Conservation (phyloP, 164 flowering plant species). For the Amborella trichopoda region DNA sequence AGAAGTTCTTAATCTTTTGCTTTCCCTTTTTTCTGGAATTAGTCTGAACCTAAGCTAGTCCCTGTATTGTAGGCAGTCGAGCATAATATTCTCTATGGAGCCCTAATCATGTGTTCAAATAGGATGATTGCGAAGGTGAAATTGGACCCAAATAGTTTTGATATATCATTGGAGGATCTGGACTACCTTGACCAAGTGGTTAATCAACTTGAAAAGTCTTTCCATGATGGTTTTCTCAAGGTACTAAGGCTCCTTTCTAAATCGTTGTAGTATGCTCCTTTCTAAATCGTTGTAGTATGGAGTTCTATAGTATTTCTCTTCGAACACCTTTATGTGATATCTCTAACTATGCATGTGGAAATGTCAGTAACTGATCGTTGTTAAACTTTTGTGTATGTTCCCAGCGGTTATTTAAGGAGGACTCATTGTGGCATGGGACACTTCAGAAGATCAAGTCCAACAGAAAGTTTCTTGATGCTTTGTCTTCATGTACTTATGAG, state of each 20-base stretch:
- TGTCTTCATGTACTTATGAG: constrained; percentile 8
- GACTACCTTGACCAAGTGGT: constrained; percentile 17
- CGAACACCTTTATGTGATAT: no score
- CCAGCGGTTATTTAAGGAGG: constrained; percentile 17
- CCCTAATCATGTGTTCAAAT: no score
- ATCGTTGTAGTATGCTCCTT: background rate
- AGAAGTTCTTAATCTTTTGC: no score
- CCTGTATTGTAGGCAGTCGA: no score
- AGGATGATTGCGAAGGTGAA: constrained; percentile 20
- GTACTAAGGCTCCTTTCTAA: constrained; percentile 5
- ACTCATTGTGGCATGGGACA: constrained; percentile 10
- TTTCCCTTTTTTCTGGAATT: no score
- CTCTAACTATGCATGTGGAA: no score
- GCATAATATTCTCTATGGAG: no score
- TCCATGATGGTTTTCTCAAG: constrained; percentile 15
- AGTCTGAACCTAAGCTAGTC: no score
- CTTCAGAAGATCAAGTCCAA: constrained; percentile 15
- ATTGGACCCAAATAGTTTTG: constrained; percentile 12
- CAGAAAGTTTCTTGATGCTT: constrained; percentile 16
- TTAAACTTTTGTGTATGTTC: background rate
- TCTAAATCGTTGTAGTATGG: background rate
- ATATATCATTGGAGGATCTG: constrained; percentile 12
- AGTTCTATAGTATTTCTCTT: background rate
- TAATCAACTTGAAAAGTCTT: constrained; percentile 13
- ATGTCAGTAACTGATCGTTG: no score